Conservation (phyloP, 352 stramenopile species). For the Phytophthora lateralis region DNA sequence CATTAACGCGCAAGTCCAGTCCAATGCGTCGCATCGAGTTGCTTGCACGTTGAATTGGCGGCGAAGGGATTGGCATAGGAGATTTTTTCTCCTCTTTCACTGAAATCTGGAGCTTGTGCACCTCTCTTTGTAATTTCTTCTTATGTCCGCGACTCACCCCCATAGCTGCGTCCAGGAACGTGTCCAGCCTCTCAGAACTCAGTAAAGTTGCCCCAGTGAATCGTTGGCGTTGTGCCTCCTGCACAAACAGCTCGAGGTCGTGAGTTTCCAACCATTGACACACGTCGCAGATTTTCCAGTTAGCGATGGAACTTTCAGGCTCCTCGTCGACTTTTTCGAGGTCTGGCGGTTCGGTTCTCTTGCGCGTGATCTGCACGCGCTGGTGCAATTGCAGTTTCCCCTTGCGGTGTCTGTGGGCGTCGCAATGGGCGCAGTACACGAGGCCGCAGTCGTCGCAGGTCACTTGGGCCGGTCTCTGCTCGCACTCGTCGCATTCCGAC, state of each 20-base stretch:
- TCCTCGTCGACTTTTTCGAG: slow-evolving; percentile 6
- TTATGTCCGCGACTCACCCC: slow-evolving; percentile 70
- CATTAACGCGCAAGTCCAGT: slow-evolving; percentile 64
- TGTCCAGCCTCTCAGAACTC: slow-evolving; percentile 46
- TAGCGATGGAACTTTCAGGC: slow-evolving; percentile 3
- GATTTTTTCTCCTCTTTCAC: slow-evolving; percentile 7
- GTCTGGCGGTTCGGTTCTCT: slow-evolving; percentile 11
- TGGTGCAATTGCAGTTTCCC: slow-evolving; percentile 80
- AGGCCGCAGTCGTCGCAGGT: slow-evolving; percentile 78
- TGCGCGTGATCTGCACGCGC: slow-evolving; percentile 33
- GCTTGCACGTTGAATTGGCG: slow-evolving; percentile 7
- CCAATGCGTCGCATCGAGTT: slow-evolving; percentile 49
- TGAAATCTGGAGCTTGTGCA: slow-evolving; percentile 65
- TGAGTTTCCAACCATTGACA: slow-evolving; percentile 62
- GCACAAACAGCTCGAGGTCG: slow-evolving; percentile 66
- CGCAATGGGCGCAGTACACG: slow-evolving; percentile 70
- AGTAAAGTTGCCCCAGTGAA: slow-evolving; percentile 59
- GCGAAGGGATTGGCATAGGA: slow-evolving; percentile 10
- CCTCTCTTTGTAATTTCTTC: slow-evolving; percentile 80
- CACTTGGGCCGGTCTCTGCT: slow-evolving; percentile 47
- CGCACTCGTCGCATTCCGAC: slow-evolving; percentile 75
- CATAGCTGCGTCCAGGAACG: slow-evolving; percentile 56
- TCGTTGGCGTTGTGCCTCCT: slow-evolving; percentile 39
- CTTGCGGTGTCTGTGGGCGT: slow-evolving; percentile 78
- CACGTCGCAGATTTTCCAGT: slow-evolving; percentile 55